These are phyloP conservation scores for Curvularia spicifera DNA, from an alignment of 2,329 filamentous ascomycete species.

Conservation along the genomic window DNA sequence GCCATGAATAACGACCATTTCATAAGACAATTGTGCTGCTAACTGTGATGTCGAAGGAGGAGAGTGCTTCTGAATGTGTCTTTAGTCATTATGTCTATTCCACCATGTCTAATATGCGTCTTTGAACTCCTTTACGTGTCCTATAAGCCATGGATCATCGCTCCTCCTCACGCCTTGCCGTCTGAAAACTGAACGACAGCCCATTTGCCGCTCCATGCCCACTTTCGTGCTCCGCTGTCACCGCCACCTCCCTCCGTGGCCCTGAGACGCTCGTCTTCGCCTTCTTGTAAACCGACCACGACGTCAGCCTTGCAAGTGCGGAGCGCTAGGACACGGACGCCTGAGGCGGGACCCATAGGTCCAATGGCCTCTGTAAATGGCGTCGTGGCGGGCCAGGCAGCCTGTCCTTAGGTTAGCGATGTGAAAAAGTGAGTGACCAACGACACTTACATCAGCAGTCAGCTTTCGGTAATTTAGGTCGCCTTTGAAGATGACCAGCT, in stretches of 20 bases:
- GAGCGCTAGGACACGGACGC: slow-evolving; percentile 82
- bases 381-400: slow-evolving; percentile 83
- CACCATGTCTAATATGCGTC: not conserved
- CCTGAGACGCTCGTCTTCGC: slow-evolving; percentile 81
- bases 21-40: not conserved
- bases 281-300: slow-evolving; percentile 82
- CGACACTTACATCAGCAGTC: slow-evolving; percentile 77
- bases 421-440: not conserved
- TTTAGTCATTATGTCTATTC: not conserved
- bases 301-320: slow-evolving; percentile 97
- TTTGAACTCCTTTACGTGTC: not conserved
- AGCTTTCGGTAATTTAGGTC: slow-evolving; percentile 97
- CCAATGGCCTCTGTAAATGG: slow-evolving; percentile 85
- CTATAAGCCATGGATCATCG: not conserved
- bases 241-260: slow-evolving; percentile 72
- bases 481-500: slow-evolving; percentile 95
- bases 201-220: slow-evolving; percentile 97
- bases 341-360: slow-evolving; percentile 79
- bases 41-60: not conserved
- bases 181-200: slow-evolving; percentile 87
- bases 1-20: not conserved
- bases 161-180: slow-evolving; percentile 59
- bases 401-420: slow-evolving; percentile 54
- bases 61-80: not conserved
- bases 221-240: slow-evolving; percentile 73